A percentile compares a stretch with the other conserved stretches of the same genome.
phyloP scores from a whole-genome alignment of 768 basidiomycete species.

The Tylopilus subfusipes region DNA sequence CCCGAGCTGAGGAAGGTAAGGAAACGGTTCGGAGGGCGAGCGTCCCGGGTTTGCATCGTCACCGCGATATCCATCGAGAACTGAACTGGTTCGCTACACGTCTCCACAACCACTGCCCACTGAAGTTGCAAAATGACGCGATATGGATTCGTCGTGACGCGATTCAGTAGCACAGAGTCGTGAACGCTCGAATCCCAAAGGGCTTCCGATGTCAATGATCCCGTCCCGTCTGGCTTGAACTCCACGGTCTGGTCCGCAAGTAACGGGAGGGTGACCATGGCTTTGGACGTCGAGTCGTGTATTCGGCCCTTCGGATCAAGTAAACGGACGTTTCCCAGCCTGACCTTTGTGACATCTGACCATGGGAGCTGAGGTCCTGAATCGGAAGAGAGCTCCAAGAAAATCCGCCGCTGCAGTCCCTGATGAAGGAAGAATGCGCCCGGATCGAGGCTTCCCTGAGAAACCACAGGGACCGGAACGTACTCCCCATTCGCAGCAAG shows the following conservation, averaged over 20 bases:
- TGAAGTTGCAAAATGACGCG: slow-evolving; percentile 74
- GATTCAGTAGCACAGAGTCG: slow-evolving; percentile 80
- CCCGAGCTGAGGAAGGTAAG: slow-evolving; percentile 72
- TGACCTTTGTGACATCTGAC: slow-evolving; percentile 72
- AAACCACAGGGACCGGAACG: slow-evolving; percentile 75
- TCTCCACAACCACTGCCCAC: slow-evolving; percentile 80
- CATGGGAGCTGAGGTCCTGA: slow-evolving; percentile 90
- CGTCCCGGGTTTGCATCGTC: slow-evolving; percentile 79
- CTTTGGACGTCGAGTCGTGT: slow-evolving; percentile 72
- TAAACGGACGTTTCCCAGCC: slow-evolving; percentile 79
- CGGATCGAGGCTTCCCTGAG: slow-evolving; percentile 70
- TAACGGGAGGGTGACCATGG: slow-evolving; percentile 69
- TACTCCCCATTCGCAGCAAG: slow-evolving; percentile 83
- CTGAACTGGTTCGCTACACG: slow-evolving; percentile 78
- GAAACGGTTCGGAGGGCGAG: slow-evolving; percentile 76
- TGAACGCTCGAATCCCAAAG: slow-evolving; percentile 95
- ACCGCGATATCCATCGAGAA: slow-evolving; percentile 88
- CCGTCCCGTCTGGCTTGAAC: slow-evolving; percentile 83
- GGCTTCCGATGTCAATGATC: slow-evolving; percentile 61
- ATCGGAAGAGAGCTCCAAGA: slow-evolving; percentile 74
- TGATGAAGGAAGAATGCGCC: slow-evolving; percentile 89
- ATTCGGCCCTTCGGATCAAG: slow-evolving; percentile 80
- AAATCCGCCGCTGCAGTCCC: slow-evolving; percentile 83
- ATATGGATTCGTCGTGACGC: slow-evolving; percentile 74
- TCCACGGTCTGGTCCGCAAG: slow-evolving; percentile 68